Conservation (phyloP, 2,329 filamentous ascomycete species). For the Talaromyces sp. region DNA sequence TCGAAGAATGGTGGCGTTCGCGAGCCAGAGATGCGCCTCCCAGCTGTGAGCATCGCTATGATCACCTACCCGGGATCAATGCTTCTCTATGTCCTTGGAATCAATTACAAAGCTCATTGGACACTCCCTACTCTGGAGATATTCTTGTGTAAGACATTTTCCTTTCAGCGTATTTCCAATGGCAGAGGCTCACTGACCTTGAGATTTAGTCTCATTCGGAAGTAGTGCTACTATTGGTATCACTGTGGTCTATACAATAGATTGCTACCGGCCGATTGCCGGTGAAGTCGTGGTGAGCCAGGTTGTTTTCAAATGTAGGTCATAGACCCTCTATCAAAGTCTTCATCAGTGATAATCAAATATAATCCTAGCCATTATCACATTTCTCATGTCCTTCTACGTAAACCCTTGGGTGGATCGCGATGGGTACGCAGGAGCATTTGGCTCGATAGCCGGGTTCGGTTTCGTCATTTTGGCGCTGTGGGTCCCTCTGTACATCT, state of each 20-base stretch:
- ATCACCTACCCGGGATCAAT: background rate
- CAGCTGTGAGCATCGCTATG: slow-evolving; percentile 12
- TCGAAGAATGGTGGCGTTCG: slow-evolving; percentile 2
- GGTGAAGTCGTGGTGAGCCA: slow-evolving; percentile 52
- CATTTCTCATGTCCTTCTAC: slow-evolving; percentile 57
- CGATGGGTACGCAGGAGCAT: slow-evolving; percentile 48
- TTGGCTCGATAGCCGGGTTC: no score
- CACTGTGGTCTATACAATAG: slow-evolving; percentile 53
- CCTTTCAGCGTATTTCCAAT: background rate
- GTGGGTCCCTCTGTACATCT: no score
- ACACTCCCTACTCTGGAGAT: background rate
- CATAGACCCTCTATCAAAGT: no score
- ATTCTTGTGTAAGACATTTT: background rate
- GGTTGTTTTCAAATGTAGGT: slow-evolving; percentile 47
- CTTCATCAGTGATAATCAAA: no score
- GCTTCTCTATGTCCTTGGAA: background rate
- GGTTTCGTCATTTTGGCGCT: no score
- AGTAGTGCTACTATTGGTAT: slow-evolving; percentile 44
- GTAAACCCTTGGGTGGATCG: slow-evolving; percentile 54
- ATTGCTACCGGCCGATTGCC: slow-evolving; percentile 53
- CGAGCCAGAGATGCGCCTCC: slow-evolving; percentile 1
- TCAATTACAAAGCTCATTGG: background rate
- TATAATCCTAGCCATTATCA: slow-evolving; percentile 46
- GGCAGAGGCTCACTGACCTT: background rate
- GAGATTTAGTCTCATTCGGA: slow-evolving; percentile 21